phyloP scores from a whole-genome alignment of 257 asterid species.

The Thymus quinquecostatus region DNA sequence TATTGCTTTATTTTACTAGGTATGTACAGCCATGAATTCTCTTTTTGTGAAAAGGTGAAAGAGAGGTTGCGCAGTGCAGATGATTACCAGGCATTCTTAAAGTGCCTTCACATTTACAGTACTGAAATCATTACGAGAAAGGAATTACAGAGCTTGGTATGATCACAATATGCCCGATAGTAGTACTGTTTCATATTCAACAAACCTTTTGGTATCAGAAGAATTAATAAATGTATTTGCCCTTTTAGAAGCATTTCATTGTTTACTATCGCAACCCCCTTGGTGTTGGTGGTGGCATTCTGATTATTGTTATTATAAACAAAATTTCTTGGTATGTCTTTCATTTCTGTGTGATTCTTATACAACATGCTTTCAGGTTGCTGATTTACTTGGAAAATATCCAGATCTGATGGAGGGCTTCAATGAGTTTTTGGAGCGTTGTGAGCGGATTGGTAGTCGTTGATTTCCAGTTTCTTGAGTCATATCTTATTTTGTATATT shows the following conservation, averaged over 20 bases:
- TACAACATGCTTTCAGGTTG: conserved; percentile 56
- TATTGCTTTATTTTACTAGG: conserved; percentile 55
- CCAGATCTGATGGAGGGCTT: conserved; percentile 96
- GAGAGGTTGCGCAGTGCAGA: conserved; percentile 78
- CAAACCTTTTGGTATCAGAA: conserved; percentile 11
- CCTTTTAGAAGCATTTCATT: conserved; percentile 9
- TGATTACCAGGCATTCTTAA: conserved; percentile 94
- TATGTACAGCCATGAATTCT: conserved; percentile 71
- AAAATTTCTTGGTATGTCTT: conserved; percentile 9
- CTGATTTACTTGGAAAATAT: conserved; percentile 80
- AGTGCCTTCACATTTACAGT: conserved; percentile 95
- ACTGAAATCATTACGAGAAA: conserved; percentile 88
- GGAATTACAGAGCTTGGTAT: conserved; percentile 87
- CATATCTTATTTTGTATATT: conserved; percentile 19
- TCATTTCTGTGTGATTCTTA: conserved; percentile 27
- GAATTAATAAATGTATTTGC: not conserved
- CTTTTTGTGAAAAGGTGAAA: conserved; percentile 92
- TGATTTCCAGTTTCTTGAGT: conserved; percentile 27
- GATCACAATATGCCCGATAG: conserved; percentile 37
- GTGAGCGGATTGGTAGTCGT: conserved; percentile 78
- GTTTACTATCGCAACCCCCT: not conserved
- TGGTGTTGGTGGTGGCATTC: not conserved
- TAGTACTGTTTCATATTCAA: conserved; percentile 18
- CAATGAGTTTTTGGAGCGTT: conserved; percentile 80
- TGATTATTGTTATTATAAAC: conserved; percentile 11